Evolutionary conservation across 352 stramenopile genomes (phyloP).

Genomic region (Albugo laibachii): DNA sequence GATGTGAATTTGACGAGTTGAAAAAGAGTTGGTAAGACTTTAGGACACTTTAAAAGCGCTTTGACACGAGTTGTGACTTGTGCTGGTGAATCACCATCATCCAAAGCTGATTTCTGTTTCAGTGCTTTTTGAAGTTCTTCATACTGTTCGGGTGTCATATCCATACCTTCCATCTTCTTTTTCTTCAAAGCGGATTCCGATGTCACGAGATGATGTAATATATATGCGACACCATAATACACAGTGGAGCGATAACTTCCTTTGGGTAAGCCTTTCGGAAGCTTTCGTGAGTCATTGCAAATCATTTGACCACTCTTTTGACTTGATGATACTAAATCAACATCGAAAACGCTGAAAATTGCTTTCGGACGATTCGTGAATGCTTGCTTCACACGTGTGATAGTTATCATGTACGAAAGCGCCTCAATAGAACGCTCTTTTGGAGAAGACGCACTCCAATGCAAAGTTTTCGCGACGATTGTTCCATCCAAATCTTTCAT

Average conservation of each 20-base stretch:
- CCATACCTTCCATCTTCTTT: slow-evolving; percentile 92
- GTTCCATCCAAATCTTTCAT: slow-evolving; percentile 7
- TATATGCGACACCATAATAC: slow-evolving; percentile 87
- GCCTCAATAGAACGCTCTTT: slow-evolving; percentile 69
- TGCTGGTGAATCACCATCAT: slow-evolving; percentile 75
- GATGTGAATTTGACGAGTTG: slow-evolving; percentile 59
- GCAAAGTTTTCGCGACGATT: slow-evolving; percentile 7
- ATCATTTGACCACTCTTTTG: not conserved
- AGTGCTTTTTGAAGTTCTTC: slow-evolving; percentile 91
- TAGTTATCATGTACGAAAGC: slow-evolving; percentile 69
- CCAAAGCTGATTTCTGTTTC: slow-evolving; percentile 87
- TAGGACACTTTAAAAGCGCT: slow-evolving; percentile 8
- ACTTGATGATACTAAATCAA: slow-evolving; percentile 25
- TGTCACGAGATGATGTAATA: slow-evolving; percentile 86
- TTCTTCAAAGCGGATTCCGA: slow-evolving; percentile 87
- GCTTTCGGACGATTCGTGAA: slow-evolving; percentile 35
- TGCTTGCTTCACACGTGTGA: slow-evolving; percentile 57
- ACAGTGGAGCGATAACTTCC: slow-evolving; percentile 62
- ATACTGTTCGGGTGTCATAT: slow-evolving; percentile 94
- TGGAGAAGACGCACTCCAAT: slow-evolving; percentile 44
- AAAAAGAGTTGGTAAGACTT: slow-evolving; percentile 49
- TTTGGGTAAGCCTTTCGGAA: slow-evolving; percentile 11
- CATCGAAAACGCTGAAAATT: slow-evolving; percentile 43
- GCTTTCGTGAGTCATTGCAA: not conserved
- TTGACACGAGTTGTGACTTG: slow-evolving; percentile 35